Evolutionary conservation across 805 yeast species (phyloP).

Genomic region (Yarrowia divulgata): DNA sequence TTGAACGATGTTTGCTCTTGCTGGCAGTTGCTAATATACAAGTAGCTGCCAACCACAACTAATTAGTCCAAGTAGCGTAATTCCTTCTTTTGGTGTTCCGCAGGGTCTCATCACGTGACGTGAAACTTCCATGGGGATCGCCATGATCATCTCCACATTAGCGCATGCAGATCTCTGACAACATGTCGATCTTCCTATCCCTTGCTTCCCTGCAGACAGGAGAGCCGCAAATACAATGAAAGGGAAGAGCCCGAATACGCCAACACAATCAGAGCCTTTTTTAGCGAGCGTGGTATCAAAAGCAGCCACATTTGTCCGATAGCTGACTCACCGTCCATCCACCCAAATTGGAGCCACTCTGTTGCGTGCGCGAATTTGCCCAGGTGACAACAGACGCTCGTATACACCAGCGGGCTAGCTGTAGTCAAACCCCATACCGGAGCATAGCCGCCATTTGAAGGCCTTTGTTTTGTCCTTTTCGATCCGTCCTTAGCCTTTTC

Average conservation of each 20-base stretch:
- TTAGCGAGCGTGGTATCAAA: no score
- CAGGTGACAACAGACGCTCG: not conserved
- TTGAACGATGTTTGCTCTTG: no score
- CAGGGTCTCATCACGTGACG: conserved; percentile 1
- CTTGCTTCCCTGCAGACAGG: conserved; percentile 22
- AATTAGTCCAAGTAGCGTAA: not conserved
- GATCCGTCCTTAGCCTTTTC: no score
- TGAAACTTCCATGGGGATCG: not conserved
- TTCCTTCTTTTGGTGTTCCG: not conserved
- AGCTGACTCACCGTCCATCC: no score
- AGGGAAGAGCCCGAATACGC: not conserved
- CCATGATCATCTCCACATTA: not conserved
- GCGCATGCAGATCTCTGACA: conserved; percentile 4
- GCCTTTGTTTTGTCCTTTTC: no score
- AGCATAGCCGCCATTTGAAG: not conserved
- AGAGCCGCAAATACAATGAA: conserved; percentile 4
- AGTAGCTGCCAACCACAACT: no score
- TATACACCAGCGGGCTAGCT: not conserved
- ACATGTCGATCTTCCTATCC: conserved; percentile 1
- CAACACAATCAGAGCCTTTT: no score
- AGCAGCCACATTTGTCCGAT: no score
- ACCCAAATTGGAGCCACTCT: no score
- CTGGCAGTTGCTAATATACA: no score
- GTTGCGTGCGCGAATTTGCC: no score
- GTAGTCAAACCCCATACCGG: not conserved